Evolutionary conservation across 352 stramenopile species (phyloP), one percentile per base, ranked within the genome.

Genomic region (Thalassiosira livingstoniorum): DNA sequence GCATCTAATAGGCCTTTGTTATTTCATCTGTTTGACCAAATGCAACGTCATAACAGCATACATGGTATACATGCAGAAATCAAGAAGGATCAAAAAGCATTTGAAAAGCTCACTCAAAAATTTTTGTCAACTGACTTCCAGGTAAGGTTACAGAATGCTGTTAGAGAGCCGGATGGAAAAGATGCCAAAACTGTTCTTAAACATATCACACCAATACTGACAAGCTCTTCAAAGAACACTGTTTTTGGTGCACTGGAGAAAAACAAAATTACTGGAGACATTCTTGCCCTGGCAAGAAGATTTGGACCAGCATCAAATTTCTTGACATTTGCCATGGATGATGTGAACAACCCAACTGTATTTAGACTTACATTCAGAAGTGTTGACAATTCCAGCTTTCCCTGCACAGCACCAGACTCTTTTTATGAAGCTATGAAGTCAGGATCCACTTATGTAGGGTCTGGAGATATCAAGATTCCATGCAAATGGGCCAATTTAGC

Each of bases 11-110:
- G 27, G 18, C 27, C 68, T 42, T 42, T 83, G 7, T 45, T 83
- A 43, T 83, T 83, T 53, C 78, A 72, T 47, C 54, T 77, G 13
- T 82, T 77, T 53, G 75, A 82, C 43, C 71, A 47, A 51, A 18
- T 66, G 21, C 35, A 47, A 29, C 43, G 75, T 45, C 75, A 82
- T 70, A 1, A 27, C 1, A 82, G 60, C 27, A 73, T 71, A 11
- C 31, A 23, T 23, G 51, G 60, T 23, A 61, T 82, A n/a, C 29
- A 27, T 42, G 25, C 39, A 15, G 37, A 57, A 37, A 4, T 21
- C 2, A 73, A 62, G 45, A 21, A 18, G 7, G 42, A 62, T 51
- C 43, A 25, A 34, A 5, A 34, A 42, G 70, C 58, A n/a, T 79
- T 79, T 29, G 5, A 57, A 5, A 21, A 79, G 35, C 53, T 79